Conservation (phyloP, 257 asterid species). For the Paulownia fortunei region DNA sequence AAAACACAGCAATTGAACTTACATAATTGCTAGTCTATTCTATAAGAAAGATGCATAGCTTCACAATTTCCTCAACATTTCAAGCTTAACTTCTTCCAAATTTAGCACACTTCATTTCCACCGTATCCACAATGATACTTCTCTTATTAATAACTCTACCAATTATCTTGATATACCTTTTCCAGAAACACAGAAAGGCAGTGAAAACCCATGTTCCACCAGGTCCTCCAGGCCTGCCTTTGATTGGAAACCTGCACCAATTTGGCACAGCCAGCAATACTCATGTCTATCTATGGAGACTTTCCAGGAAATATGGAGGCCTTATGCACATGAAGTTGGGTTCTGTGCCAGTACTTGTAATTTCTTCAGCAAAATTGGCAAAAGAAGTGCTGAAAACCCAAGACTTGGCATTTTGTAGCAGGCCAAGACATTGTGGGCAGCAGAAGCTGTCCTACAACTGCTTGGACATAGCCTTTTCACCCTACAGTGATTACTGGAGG, state of each 20-base stretch:
- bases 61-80: not conserved
- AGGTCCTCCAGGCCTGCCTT: constrained; percentile 30
- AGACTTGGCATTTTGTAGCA: constrained; percentile 24
- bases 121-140: constrained; percentile 1
- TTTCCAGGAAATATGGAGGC: constrained; percentile 22
- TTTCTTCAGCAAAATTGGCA: constrained; percentile 27
- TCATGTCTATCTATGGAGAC: not conserved
- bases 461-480: constrained; percentile 11
- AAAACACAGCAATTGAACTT: too few relatives aligned
- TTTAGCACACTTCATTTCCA: not conserved
- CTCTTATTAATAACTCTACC: not conserved
- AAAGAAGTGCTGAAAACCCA: constrained; percentile 32
- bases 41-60: too few relatives aligned
- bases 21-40: too few relatives aligned
- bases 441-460: constrained; percentile 15
- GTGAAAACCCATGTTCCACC: constrained; percentile 14
- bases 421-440: not conserved
- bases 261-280: not conserved
- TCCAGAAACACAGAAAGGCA: not conserved
- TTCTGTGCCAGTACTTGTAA: not conserved
- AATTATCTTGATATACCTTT: not conserved
- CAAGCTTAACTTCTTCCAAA: too few relatives aligned
- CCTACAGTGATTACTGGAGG: constrained; percentile 22
- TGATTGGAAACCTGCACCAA: constrained; percentile 36
- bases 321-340: constrained; percentile 3